Conservation (phyloP, 371 early-diverging fungal genomes). For the Entomophthora muscae region DNA sequence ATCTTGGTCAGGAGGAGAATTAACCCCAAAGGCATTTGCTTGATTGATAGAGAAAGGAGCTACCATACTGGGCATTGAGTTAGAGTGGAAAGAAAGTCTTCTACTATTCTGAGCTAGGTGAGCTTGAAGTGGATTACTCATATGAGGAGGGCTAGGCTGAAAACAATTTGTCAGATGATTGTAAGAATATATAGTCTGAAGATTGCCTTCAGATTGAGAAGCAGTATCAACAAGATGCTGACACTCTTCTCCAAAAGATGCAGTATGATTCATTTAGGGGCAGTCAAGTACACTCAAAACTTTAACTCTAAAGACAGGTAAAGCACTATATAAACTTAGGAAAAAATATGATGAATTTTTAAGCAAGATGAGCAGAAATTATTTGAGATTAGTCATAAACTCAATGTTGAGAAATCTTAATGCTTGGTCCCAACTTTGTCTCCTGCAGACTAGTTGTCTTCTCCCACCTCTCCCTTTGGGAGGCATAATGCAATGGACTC, state of each 20-base stretch:
- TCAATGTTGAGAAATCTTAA: too few relatives aligned
- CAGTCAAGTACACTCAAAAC: too few relatives aligned
- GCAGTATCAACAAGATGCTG: background rate
- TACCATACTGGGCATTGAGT: conserved; percentile 3
- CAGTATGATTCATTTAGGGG: background rate
- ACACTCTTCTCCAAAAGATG: background rate
- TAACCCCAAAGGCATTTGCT: background rate
- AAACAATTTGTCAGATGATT: background rate
- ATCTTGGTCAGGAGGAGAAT: background rate
- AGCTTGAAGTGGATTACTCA: background rate
- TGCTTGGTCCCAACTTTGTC: too few relatives aligned
- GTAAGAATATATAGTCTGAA: background rate
- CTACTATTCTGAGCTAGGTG: background rate
- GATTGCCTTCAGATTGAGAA: background rate
- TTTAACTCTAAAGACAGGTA: too few relatives aligned
- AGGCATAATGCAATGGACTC: too few relatives aligned
- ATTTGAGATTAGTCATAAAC: too few relatives aligned
- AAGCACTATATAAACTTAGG: too few relatives aligned
- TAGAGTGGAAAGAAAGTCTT: background rate
- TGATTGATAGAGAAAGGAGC: background rate
- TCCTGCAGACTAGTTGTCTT: too few relatives aligned
- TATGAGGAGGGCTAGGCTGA: background rate
- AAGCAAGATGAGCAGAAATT: too few relatives aligned
- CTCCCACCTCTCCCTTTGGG: too few relatives aligned
- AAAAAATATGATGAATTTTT: too few relatives aligned